Base-by-base conservation (phyloP, 2,329 filamentous ascomycete species). In the Verticillium albo-atrum region DNA sequence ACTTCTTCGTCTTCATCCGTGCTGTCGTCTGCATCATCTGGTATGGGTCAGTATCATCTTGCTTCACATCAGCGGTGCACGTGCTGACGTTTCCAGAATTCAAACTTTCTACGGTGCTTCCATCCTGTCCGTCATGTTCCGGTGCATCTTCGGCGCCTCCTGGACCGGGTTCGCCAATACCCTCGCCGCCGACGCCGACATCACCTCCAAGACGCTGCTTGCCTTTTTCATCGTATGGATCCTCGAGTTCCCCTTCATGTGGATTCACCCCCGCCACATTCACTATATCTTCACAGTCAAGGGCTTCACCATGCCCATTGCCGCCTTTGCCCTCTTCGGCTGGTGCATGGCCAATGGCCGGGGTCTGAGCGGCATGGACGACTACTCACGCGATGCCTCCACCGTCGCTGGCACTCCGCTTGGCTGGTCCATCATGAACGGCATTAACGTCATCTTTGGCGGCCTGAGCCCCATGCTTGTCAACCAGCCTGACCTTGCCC, bases 221-320 rank as follows among this genome's bases (percentile, higher is more conserved):
- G 66, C 68, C 20, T 76, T 76, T 56, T 75, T 77, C 64, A 63
- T 76, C 52, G 69, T 70, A 53, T 77, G 75, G 75, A 54, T 75
- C 6, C 58, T 75, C 23, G 69, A 76, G 60, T 65, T 77, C 42
- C 74, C 75, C 2, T 76, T 79, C 59, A 65, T 69, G 58, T 70
- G 69, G 55, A 66, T 76, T 55, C 74, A 75, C 55, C 72, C 73
- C 2, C 67, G 67, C 14, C 68, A 71, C 55, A 72, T 75, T 59
- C 68, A 71, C 20, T 69, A 70, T 60, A 61, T 75, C 30, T 75
- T 75, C 62, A 71, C 66, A 14, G 55, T 74, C 56, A 75, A 75
- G 58, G 70, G 72, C 15, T 54, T 75, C 56, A 62, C 71, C 30
- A 69, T 74, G 63, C 72, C 71, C 0, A 60, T 72, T 10, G 72